These are phyloP conservation scores for Ophiostoma perfectum DNA, from an alignment of 2,329 filamentous ascomycete genomes.

Conservation along the genomic window DNA sequence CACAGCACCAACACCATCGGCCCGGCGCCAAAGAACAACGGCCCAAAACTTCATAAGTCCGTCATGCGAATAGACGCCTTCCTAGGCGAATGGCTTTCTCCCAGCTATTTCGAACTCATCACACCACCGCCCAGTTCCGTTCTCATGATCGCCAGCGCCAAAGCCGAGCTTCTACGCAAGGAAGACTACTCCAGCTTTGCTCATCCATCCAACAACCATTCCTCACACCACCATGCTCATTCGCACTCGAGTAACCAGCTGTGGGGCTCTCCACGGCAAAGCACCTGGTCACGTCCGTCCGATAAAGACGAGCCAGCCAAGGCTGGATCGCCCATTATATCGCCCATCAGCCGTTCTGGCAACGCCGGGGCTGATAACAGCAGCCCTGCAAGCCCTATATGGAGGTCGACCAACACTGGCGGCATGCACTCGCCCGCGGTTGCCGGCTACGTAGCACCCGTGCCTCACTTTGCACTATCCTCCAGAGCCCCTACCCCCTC, in stretches of 20 bases:
- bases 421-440: conserved; percentile 29
- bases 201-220: conserved; percentile 23
- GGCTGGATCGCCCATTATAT: neutral
- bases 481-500: conserved; percentile 73
- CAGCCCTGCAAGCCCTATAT: conserved; percentile 12
- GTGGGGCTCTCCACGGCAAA: conserved; percentile 32
- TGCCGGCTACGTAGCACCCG: conserved; percentile 62
- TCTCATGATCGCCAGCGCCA: conserved; percentile 83
- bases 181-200: conserved; percentile 59
- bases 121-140: conserved; percentile 80
- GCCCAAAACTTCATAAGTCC: conserved; percentile 44
- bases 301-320: neutral
- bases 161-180: conserved; percentile 74
- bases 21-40: neutral
- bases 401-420: neutral
- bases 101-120: conserved; percentile 89
- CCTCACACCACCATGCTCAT: conserved; percentile 26
- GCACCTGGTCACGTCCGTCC: neutral
- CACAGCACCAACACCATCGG: neutral
- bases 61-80: conserved; percentile 83
- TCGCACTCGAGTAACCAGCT: conserved; percentile 34
- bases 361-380: conserved; percentile 25
- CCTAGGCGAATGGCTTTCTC: conserved; percentile 90
- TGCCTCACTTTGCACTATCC: conserved; percentile 78
- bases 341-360: conserved; percentile 17